A percentile compares a stretch with the other conserved stretches of the same genome.
Conservation (phyloP, 2,329 filamentous ascomycete species). For the Byssothecium circinans region DNA sequence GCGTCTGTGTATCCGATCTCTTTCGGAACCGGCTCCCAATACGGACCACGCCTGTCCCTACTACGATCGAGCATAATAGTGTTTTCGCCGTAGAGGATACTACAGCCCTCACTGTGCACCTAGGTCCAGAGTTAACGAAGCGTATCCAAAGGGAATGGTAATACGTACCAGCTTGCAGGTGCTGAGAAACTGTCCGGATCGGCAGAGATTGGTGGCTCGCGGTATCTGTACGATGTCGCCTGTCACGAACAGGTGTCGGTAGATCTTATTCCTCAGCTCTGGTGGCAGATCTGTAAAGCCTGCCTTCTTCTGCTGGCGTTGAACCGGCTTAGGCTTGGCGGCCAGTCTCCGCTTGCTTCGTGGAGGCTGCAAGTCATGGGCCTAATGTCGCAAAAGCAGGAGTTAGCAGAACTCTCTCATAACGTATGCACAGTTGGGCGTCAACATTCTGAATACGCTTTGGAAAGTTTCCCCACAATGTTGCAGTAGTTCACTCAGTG, state of each 20-base stretch:
- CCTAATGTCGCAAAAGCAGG: background rate
- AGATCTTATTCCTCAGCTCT: conserved; percentile 54
- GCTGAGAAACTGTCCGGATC: conserved; percentile 50
- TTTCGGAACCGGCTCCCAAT: conserved; percentile 46
- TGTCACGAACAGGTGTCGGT: conserved; percentile 47
- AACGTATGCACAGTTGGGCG: no score
- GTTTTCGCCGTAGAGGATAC: conserved; percentile 55
- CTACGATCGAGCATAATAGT: conserved; percentile 49
- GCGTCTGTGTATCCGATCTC: conserved; percentile 53
- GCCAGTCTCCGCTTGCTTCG: conserved; percentile 1
- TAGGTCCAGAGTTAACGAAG: no score
- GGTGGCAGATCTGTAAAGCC: conserved; percentile 36
- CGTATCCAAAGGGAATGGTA: no score
- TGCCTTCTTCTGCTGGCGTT: conserved; percentile 4
- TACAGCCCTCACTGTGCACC: conserved; percentile 50
- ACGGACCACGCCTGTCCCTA: conserved; percentile 40
- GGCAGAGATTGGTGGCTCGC: conserved; percentile 41
- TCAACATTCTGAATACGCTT: no score
- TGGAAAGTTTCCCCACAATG: no score
- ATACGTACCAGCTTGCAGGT: conserved; percentile 51
- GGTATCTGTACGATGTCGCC: conserved; percentile 28
- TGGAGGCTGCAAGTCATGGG: conserved; percentile 20
- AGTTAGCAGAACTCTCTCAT: no score
- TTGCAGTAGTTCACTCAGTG: no score
- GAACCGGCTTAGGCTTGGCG: background rate